A percentile compares a stretch with the other conserved stretches of the same genome.
Evolutionary conservation across 768 basidiomycete genomes (phyloP).

Genomic region (Stropharia rugosoannulata): DNA sequence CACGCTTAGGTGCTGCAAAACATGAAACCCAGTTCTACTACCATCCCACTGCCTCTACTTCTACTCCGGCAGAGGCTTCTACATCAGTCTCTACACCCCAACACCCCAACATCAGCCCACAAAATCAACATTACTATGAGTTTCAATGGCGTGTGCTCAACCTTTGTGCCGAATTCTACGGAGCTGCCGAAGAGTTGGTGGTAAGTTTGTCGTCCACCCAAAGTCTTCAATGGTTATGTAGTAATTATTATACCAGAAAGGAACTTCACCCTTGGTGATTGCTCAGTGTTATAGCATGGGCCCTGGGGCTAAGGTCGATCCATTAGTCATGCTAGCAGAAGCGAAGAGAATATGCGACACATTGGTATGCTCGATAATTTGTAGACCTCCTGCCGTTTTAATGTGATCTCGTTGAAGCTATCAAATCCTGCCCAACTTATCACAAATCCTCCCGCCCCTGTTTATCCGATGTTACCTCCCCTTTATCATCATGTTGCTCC

Average conservation of each 20-base stretch:
- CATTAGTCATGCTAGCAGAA: constrained; percentile 69
- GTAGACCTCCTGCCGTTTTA: constrained; percentile 6
- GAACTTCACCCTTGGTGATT: constrained; percentile 66
- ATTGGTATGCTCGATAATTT: constrained; percentile 45
- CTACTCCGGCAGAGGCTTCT: constrained; percentile 26
- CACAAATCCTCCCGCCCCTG: constrained; percentile 61
- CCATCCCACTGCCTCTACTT: constrained; percentile 21
- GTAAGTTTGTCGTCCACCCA: constrained; percentile 42
- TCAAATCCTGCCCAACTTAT: constrained; percentile 73
- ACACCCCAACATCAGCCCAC: constrained; percentile 51
- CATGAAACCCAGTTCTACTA: constrained; percentile 45
- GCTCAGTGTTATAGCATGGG: constrained; percentile 82
- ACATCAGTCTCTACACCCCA: constrained; percentile 31
- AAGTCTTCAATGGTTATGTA: constrained; percentile 1
- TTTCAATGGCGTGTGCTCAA: constrained; percentile 85
- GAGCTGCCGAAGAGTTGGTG: constrained; percentile 80
- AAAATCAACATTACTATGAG: constrained; percentile 80
- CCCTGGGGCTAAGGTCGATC: constrained; percentile 67
- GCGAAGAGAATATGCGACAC: constrained; percentile 79
- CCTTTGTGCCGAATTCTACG: constrained; percentile 83
- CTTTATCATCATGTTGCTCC: constrained; percentile 31
- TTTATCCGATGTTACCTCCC: constrained; percentile 48
- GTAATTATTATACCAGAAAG: constrained; percentile 39
- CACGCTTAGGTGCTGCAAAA: constrained; percentile 33
- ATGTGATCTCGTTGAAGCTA: constrained; percentile 42